phyloP scores from a whole-genome alignment of 2,329 filamentous ascomycete species.

The Fusarium secorum region DNA sequence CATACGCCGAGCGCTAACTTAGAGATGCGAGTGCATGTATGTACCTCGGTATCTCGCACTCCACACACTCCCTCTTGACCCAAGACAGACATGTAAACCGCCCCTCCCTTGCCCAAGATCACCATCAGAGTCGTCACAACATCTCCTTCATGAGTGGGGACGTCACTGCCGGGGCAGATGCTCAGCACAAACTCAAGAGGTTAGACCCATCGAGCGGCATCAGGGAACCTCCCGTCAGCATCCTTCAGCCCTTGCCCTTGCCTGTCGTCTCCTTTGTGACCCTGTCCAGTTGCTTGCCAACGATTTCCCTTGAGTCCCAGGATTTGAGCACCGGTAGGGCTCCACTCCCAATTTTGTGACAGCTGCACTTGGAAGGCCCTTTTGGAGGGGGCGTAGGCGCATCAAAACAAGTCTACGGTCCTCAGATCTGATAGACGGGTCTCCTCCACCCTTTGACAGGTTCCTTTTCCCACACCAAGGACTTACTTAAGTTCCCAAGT shows the following conservation, averaged over 20 bases:
- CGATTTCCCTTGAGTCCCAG: slow-evolving; percentile 38
- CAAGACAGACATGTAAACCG: slow-evolving; percentile 18
- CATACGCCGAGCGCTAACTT: slow-evolving; percentile 10
- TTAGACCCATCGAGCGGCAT: slow-evolving; percentile 34
- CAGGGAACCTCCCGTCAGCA: slow-evolving; percentile 38
- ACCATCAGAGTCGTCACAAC: slow-evolving; percentile 34
- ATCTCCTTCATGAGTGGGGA: slow-evolving; percentile 32
- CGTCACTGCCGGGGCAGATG: slow-evolving; percentile 39
- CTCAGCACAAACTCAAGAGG: slow-evolving; percentile 27
- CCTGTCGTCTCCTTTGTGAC: slow-evolving; percentile 27
- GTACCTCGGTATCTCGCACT: slow-evolving; percentile 18
- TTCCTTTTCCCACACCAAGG: slow-evolving; percentile 39
- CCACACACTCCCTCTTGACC: not conserved
- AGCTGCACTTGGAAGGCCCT: slow-evolving; percentile 37
- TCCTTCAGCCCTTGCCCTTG: slow-evolving; percentile 31
- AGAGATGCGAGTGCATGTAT: not conserved
- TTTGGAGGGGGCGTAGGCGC: slow-evolving; percentile 34
- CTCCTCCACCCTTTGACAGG: slow-evolving; percentile 42
- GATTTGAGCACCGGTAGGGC: slow-evolving; percentile 33
- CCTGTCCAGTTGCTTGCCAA: slow-evolving; percentile 32
- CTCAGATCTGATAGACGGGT: slow-evolving; percentile 44
- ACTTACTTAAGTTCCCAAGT: slow-evolving; percentile 44
- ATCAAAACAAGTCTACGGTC: slow-evolving; percentile 36
- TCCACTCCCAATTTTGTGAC: slow-evolving; percentile 42
- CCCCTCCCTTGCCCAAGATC: slow-evolving; percentile 37